Conservation (phyloP, 2,329 filamentous ascomycete genomes). For the Gliomastix tumulicola region DNA sequence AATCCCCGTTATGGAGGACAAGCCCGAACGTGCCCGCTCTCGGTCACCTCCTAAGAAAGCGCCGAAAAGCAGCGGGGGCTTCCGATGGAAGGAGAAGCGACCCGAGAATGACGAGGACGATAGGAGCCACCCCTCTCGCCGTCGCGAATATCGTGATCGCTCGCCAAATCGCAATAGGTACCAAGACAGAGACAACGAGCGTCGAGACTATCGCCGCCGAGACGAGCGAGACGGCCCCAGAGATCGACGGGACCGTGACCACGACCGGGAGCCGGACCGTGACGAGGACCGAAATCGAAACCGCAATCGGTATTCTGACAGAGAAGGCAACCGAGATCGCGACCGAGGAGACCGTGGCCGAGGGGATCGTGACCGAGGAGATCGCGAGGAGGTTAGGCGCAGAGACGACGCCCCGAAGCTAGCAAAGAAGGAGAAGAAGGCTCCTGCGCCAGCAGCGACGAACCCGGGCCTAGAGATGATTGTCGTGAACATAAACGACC, state of each 20-base stretch:
- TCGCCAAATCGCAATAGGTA: conserved; percentile 16
- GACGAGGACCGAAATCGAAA: conserved; percentile 36
- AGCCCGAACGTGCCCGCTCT: conserved; percentile 16
- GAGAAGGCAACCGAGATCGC: conserved; percentile 21
- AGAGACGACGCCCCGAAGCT: background rate
- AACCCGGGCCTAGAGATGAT: conserved; percentile 71
- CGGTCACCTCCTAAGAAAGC: conserved; percentile 15
- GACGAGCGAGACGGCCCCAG: too few relatives aligned
- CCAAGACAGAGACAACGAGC: conserved; percentile 19
- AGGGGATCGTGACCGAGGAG: conserved; percentile 7
- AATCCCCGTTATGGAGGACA: conserved; percentile 18
- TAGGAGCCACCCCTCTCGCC: conserved; percentile 20
- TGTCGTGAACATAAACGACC: conserved; percentile 86
- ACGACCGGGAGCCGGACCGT: too few relatives aligned
- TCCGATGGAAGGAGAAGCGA: conserved; percentile 53
- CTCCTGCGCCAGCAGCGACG: conserved; percentile 13
- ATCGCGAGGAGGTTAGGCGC: conserved; percentile 8
- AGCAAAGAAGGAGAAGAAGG: conserved; percentile 19
- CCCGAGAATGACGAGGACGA: conserved; percentile 35
- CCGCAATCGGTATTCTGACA: conserved; percentile 10
- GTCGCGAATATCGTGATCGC: conserved; percentile 38
- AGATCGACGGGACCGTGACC: too few relatives aligned
- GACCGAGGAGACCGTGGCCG: conserved; percentile 23
- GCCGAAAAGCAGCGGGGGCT: conserved; percentile 31
- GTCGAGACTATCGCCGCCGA: too few relatives aligned